These are phyloP conservation scores for Dipteronia sinensis DNA, from an alignment of 345 rosid species.

Conservation along the genomic window DNA sequence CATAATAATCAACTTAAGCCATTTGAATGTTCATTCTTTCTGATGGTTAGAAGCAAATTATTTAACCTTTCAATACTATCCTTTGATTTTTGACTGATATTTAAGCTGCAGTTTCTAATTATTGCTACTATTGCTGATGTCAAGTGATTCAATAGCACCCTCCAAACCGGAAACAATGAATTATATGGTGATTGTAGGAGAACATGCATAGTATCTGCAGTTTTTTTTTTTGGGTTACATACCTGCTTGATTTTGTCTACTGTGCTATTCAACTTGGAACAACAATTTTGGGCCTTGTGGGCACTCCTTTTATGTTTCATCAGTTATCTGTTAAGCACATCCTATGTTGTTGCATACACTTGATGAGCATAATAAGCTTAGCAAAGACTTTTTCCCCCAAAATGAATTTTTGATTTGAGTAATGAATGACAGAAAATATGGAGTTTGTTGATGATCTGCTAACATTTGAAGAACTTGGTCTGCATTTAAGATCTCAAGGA, in stretches of 20 bases:
- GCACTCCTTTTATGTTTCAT: background rate
- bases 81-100: conserved; percentile 3
- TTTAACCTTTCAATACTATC: background rate
- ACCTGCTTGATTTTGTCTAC: background rate
- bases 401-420: conserved; percentile 13
- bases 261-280: background rate
- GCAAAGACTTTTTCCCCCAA: conserved; percentile 5
- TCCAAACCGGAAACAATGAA: background rate
- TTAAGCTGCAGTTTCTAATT: background rate
- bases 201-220: background rate
- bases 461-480: conserved; percentile 77
- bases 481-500: conserved; percentile 71
- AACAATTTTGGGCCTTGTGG: background rate
- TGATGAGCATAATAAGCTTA: background rate
- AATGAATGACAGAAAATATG: conserved; percentile 69
- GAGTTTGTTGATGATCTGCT: conserved; percentile 91
- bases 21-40: background rate
- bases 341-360: background rate
- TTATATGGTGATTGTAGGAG: background rate
- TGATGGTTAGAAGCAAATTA: background rate
- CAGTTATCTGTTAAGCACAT: background rate
- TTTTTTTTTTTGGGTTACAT: background rate
- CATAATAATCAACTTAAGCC: background rate
- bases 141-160: background rate
- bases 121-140: background rate